Evolutionary conservation across 768 basidiomycete species (phyloP).

Genomic region (Baorangia bicolor): DNA sequence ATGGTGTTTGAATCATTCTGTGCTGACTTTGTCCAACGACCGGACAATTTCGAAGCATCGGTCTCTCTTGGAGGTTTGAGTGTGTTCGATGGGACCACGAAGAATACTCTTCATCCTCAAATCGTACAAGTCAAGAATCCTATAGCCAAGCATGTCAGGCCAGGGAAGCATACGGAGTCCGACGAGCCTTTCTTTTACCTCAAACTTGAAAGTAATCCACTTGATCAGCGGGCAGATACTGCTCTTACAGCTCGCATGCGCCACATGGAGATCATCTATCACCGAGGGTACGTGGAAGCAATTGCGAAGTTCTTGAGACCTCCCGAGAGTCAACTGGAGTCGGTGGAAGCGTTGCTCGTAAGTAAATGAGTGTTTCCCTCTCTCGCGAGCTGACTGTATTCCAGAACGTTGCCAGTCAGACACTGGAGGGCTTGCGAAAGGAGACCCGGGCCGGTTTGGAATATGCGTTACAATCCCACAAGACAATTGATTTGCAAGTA

Average conservation of each 20-base stretch:
- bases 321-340: slow-evolving; percentile 91
- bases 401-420: slow-evolving; percentile 88
- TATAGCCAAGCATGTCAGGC: slow-evolving; percentile 33
- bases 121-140: slow-evolving; percentile 80
- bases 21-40: slow-evolving; percentile 80
- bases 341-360: slow-evolving; percentile 89
- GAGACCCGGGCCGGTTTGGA: slow-evolving; percentile 94
- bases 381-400: not conserved
- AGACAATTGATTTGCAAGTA: slow-evolving; percentile 94
- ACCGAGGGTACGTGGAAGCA: slow-evolving; percentile 89
- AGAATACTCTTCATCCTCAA: slow-evolving; percentile 77
- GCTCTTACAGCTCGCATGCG: slow-evolving; percentile 87
- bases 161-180: slow-evolving; percentile 26
- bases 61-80: slow-evolving; percentile 83
- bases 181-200: slow-evolving; percentile 80
- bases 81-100: slow-evolving; percentile 90
- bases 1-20: slow-evolving; percentile 85
- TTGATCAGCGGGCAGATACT: slow-evolving; percentile 89
- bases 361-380: slow-evolving; percentile 23
- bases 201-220: slow-evolving; percentile 88
- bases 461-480: slow-evolving; percentile 89
- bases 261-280: slow-evolving; percentile 96
- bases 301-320: slow-evolving; percentile 91
- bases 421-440: slow-evolving; percentile 88
- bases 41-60: slow-evolving; percentile 82